Percentiles rank a stretch among this genome's conserved stretches.
Evolutionary conservation across 2,329 filamentous ascomycete genomes (phyloP).

Genomic region (Colletotrichum paranaense): DNA sequence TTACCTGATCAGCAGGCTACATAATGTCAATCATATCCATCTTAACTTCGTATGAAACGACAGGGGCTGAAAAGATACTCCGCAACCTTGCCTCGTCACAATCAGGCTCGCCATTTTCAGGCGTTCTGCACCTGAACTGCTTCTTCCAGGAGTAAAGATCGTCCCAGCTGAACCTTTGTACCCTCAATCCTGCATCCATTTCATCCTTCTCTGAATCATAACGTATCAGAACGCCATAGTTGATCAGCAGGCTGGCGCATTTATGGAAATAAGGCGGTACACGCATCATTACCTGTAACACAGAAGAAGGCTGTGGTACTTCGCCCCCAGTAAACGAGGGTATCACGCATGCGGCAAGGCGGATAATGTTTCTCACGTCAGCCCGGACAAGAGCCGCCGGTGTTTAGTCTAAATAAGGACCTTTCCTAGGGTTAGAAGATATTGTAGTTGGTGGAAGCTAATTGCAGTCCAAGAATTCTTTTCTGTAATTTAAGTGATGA

Average conservation of each 20-base stretch:
- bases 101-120: background rate
- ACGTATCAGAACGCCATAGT: background rate
- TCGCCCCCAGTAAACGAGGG: background rate
- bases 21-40: no score
- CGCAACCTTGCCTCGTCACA: background rate
- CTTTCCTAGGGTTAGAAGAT: background rate
- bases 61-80: background rate
- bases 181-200: background rate
- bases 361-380: background rate
- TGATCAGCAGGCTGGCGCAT: background rate
- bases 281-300: background rate
- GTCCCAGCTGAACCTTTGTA: background rate
- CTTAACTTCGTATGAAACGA: no score
- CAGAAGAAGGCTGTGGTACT: background rate
- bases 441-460: background rate
- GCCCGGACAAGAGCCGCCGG: background rate
- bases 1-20: no score
- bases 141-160: background rate
- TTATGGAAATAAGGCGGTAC: background rate
- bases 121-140: rapidly evolving
- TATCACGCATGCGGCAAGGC: background rate
- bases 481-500: background rate
- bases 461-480: background rate
- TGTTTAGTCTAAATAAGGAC: background rate
- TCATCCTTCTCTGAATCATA: background rate